Base-by-base conservation (phyloP, 1,139 yeast genomes). In the Hemisphaericaspora subhashii region DNA sequence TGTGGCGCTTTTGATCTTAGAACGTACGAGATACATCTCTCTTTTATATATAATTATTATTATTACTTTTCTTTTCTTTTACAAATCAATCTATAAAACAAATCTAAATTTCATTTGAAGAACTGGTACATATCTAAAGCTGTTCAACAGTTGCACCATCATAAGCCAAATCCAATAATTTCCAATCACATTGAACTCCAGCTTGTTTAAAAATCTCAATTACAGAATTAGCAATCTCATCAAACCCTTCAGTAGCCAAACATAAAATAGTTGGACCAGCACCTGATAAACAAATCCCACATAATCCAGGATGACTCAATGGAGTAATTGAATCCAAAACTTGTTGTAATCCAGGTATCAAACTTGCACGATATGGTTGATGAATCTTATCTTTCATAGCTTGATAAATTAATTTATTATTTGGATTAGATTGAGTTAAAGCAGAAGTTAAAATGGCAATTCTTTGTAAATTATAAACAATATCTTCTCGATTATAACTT, bases 181-280 rank as follows among this genome's bases (percentile, higher is more conserved):
- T 81, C 95, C 96, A 89, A 35, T 74, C 66, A 59, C 97, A 89
- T 31, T 72, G 62, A 43, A 92, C 86, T 31, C 76, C 72, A 50
- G 85, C 83, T 50, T 77, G 68, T 39, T 72, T 65, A 62, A 92
- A 90, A 40, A 88, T 76, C 35, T 67, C 66, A 41, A 88, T 74
- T 48, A 92, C 89, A 40, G 80, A 86, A 3, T 62, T 57, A 16
- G 98, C 96, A 52, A 92, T 89, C n/a, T 67, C 73, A 9, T 89
- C 96, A 55, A 81, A 92, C 55, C 86, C 84, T 13, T 78, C 84
- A 5, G 96, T 89, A 10, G 98, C 98, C 48, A 92, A 74, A 39
- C 96, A 95, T 52, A 92, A 71, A 41, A 92, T 90, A 15, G 98
- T 92, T 39, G 98, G 98, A 1, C 98, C 98, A 5, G 98, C 98